A percentile compares a stretch with the other conserved stretches of the same genome.
Conservation (phyloP, 441 rosid species). For the Hura crepitans region DNA sequence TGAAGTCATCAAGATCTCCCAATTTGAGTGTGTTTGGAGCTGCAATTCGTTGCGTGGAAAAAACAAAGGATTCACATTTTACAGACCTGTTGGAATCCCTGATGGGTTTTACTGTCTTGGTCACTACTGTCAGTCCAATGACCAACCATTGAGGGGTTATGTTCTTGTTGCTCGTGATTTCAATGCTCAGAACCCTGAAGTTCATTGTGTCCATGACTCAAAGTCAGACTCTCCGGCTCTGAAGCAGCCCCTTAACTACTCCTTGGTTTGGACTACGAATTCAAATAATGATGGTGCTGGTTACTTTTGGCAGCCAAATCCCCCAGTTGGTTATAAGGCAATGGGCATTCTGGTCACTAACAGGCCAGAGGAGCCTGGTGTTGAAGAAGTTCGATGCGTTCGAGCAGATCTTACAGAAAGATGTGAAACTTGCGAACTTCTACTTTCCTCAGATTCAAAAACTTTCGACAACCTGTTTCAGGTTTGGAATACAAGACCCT, state of each 20-base stretch:
- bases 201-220: slow-evolving; percentile 4
- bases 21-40: slow-evolving; percentile 59
- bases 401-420: slow-evolving; percentile 61
- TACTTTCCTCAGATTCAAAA: slow-evolving; percentile 39
- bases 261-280: slow-evolving; percentile 51
- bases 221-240: slow-evolving; percentile 39
- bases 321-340: slow-evolving; percentile 71
- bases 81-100: slow-evolving; percentile 61
- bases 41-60: slow-evolving; percentile 33
- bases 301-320: slow-evolving; percentile 75
- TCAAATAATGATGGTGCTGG: slow-evolving; percentile 32
- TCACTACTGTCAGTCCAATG: slow-evolving; percentile 63
- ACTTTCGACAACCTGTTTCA: slow-evolving; percentile 39
- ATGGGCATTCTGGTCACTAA: slow-evolving; percentile 64
- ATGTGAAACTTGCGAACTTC: slow-evolving; percentile 42
- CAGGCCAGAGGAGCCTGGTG: slow-evolving; percentile 45
- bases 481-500: slow-evolving; percentile 65
- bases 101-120: slow-evolving; percentile 60
- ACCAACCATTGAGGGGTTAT: slow-evolving; percentile 57
- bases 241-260: slow-evolving; percentile 49
- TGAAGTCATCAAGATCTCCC: slow-evolving; percentile 43
- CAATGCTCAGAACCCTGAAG: slow-evolving; percentile 22
- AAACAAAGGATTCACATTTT: slow-evolving; percentile 44
- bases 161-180: slow-evolving; percentile 55
- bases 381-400: slow-evolving; percentile 70